Base-by-base conservation (phyloP, 2,329 filamentous ascomycete species). In the Aspergillus clavatus region DNA sequence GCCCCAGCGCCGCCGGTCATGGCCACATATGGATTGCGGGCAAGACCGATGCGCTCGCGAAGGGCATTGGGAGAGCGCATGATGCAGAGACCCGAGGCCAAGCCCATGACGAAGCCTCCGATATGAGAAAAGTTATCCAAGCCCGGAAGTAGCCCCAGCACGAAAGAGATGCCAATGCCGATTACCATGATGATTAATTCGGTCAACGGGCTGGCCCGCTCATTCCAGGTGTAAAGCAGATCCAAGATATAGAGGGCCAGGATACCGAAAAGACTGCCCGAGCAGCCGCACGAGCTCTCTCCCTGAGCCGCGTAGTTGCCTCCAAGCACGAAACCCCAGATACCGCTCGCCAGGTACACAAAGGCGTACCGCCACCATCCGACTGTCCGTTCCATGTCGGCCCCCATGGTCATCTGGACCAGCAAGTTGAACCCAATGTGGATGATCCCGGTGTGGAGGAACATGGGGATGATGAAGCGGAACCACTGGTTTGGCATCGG, bases 61-160 rank as follows among this genome's bases (percentile, higher is more conserved):
- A 96, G 76, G 1, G 82, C 77, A 52, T 89, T 87, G 2, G 93
- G 93, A 3, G 90, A 96, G 62, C 91, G 89, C 50, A 98, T 75
- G 22, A 98, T 77, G 51, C 84, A 94, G 41, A 97, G 77, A 10
- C 93, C 93, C 1, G 96, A 79, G 0, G 84, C 85, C 5, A 98
- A 72, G 1, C 93, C 93, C 82, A 95, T 95, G 40, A 95, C 70
- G 66, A 97, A 96, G 2, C 93, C 93, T 43, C 93, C 93, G 51
- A 98, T 96, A 57, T 98, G 93, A 12, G 88, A 87, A 67, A 97
- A 98, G 68, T 98, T 98, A 74, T 98, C 93, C 38, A 98, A 72
- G 7, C 90, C 91, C 0, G 93, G 93, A 1, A 98, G 77, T 3
- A 98, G 78, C 26, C 93, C 93, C 2, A 98, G 79, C 12, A 93